A percentile compares a stretch with the other conserved stretches of the same genome.
Evolutionary conservation across 306 rosid species (phyloP).

Genomic region (Cicer chorassanicum): DNA sequence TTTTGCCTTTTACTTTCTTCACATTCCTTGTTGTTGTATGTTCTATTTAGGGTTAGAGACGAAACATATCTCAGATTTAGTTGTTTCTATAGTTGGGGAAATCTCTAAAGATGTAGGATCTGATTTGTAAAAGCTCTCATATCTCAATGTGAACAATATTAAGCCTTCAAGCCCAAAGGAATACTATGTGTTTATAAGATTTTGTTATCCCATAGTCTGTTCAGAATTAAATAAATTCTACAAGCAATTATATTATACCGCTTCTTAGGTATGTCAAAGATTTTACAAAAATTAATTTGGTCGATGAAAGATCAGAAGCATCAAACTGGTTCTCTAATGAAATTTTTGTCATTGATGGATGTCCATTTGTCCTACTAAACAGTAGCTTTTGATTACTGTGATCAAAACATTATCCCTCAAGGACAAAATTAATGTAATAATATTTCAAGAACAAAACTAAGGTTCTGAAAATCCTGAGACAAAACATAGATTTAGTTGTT

Average conservation of each 20-base stretch:
- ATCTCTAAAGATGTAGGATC: neutral
- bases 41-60: neutral
- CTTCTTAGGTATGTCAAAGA: neutral
- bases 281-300: neutral
- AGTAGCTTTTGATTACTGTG: neutral
- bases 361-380: neutral
- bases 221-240: conserved; percentile 5
- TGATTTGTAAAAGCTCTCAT: neutral
- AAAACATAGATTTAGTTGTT: neutral
- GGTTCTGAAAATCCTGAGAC: conserved; percentile 9
- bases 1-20: too few relatives aligned
- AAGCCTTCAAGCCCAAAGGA: conserved; percentile 26
- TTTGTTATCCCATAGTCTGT: neutral
- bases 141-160: neutral
- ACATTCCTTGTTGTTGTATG: neutral
- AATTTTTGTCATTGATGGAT: conserved; percentile 1
- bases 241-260: neutral
- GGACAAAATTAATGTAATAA: conserved; percentile 6
- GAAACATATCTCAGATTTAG: neutral
- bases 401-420: conserved; percentile 2
- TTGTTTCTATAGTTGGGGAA: neutral
- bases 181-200: neutral
- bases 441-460: neutral
- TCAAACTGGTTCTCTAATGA: conserved; percentile 4
- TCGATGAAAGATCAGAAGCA: conserved; percentile 1